Evolutionary conservation across 148 eudicot species (phyloP), one percentile per base, ranked within the genome.

Genomic region (Arctostaphylos glauca): DNA sequence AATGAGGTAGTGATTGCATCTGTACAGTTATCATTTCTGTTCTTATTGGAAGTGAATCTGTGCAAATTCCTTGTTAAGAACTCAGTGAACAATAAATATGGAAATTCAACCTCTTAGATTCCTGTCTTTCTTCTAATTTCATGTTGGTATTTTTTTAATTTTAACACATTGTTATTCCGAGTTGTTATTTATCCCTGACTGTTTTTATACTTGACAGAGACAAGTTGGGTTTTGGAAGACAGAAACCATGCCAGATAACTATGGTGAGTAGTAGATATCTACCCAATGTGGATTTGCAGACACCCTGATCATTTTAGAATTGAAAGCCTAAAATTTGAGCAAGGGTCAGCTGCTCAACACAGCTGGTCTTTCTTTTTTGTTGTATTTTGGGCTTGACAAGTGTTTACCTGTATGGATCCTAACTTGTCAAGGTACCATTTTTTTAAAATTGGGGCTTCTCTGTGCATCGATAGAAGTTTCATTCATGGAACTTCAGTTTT

Each of bases 191-290:
- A 15, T 73, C 21, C 41, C 53, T 41, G 38, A 77, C 48, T 46
- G 9, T 54, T 79, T 84, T 59, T 46, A 48, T 60, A 71, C 52
- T 86, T 84, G 54, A 85, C 91, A 93, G 95, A 91, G 90, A 85
- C 93, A 88, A 78, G 81, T 87, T 75, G 88, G 90, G 48, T 87
- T 90, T 54, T 86, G 91, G 90, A 87, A 88, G 86, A 79, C 83
- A 53, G 93, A 92, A 68, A 59, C 83, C 70, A 48, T 84, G 87
- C 83, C 81, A 47, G 84, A 83, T 74, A 75, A 85, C 68, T 76
- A 80, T 80, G 92, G 95, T 93, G 73, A 88, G 89, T 76, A 66
- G 7, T 56, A 59, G 5, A 78, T 41, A 41, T 64, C 21, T 52
- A 3, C 9, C 19, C 62, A 38, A 19, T 31, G 49, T 49, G 66